Conservation (phyloP, 202 grass and related monocot species). For the Bolboschoenoplectus hybrid region DNA sequence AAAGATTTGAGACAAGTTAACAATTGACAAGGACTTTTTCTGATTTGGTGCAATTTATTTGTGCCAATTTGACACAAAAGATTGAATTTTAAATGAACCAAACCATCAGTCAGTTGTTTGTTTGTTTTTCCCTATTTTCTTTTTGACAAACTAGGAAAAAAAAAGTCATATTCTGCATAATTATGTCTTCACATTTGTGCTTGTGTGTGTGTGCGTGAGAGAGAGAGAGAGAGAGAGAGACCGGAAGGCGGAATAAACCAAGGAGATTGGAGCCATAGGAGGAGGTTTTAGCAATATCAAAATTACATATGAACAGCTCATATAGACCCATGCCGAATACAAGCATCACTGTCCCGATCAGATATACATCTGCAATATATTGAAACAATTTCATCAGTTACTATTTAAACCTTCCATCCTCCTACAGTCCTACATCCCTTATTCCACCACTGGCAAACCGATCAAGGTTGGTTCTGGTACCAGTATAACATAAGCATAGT, state of each 20-base stretch:
- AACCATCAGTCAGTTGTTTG: neutral
- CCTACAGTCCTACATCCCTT: neutral
- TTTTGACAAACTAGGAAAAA: neutral
- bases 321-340: constrained; percentile 89
- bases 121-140: neutral
- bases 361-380: constrained; percentile 66
- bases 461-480: neutral
- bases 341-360: constrained; percentile 89
- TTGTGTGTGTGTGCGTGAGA: neutral
- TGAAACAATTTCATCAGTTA: constrained; percentile 18
- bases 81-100: neutral
- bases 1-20: neutral
- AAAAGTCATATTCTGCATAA: neutral
- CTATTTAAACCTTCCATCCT: constrained; percentile 15
- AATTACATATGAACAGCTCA: constrained; percentile 88
- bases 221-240: constrained; percentile 36
- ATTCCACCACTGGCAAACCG: neutral
- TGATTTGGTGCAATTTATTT: constrained; percentile 15
- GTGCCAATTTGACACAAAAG: neutral
- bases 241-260: constrained; percentile 77
- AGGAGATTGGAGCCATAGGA: constrained; percentile 71
- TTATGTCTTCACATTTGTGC: neutral
- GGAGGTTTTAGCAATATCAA: constrained; percentile 67
- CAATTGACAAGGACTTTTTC: neutral
- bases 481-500: neutral